A percentile compares a stretch with the other conserved stretches of the same genome.
phyloP scores from a whole-genome alignment of 2,329 filamentous ascomycete genomes.

The Epichloe gansuensis region DNA sequence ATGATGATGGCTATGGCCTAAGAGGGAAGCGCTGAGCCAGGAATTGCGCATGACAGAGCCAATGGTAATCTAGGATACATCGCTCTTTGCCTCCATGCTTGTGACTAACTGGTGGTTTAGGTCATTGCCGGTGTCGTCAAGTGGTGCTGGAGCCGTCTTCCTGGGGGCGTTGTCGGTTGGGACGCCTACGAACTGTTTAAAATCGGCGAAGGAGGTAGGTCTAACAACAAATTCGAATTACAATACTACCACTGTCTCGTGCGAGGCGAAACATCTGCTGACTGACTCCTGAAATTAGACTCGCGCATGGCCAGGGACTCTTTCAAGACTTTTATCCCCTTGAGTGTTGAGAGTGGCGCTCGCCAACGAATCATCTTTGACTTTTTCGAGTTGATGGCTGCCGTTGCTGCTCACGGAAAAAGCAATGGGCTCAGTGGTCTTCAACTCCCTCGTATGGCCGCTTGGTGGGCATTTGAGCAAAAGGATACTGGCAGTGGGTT shows the following conservation, averaged over 20 bases:
- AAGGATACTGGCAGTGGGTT: conserved; percentile 80
- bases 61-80: conserved; percentile 53
- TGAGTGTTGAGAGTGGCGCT: conserved; percentile 80
- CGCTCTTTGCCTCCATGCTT: background rate
- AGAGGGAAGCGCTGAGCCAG: conserved; percentile 61
- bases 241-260: background rate
- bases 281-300: conserved; percentile 41
- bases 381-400: conserved; percentile 88
- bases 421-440: conserved; percentile 84
- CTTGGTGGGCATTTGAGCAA: conserved; percentile 98
- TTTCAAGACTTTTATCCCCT: conserved; percentile 90
- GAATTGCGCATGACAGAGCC: conserved; percentile 89
- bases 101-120: conserved; percentile 30
- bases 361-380: conserved; percentile 85
- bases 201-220: conserved; percentile 75
- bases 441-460: conserved; percentile 87
- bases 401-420: conserved; percentile 86
- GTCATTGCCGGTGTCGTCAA: conserved; percentile 89
- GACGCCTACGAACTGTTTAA: conserved; percentile 94
- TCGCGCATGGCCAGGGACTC: conserved; percentile 84
- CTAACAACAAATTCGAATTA: background rate
- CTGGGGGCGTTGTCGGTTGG: conserved; percentile 89
- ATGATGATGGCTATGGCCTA: conserved; percentile 56
- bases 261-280: background rate
- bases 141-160: conserved; percentile 95